A percentile compares a stretch with the other conserved stretches of the same genome.
These are phyloP conservation scores for Corylus americana DNA, from an alignment of 306 rosid species.

Conservation along the genomic window DNA sequence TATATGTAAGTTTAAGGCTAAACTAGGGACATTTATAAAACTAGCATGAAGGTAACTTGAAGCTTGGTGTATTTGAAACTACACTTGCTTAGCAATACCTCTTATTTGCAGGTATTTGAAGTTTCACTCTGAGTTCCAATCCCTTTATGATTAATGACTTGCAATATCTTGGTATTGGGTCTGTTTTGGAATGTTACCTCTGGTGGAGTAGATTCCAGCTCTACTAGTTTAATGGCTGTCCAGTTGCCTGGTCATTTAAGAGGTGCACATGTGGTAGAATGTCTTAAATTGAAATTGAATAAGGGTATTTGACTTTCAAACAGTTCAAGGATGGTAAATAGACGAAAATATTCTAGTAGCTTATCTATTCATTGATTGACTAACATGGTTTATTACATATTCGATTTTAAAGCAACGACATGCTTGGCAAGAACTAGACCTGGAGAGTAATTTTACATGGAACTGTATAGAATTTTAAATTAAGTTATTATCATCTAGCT, in stretches of 20 bases:
- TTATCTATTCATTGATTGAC: neutral
- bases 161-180: constrained; percentile 1
- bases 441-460: neutral
- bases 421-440: neutral
- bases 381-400: neutral
- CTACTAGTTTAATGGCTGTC: neutral
- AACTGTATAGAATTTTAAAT: neutral
- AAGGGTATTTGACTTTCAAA: neutral
- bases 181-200: neutral
- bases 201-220: neutral
- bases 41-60: neutral
- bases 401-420: neutral
- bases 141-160: neutral
- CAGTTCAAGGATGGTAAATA: neutral
- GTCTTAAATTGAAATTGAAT: neutral
- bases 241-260: neutral
- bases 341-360: neutral
- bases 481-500: neutral
- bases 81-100: neutral
- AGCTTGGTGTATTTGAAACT: neutral
- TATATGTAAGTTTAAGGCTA: neutral
- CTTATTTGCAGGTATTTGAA: neutral
- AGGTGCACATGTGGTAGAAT: neutral
- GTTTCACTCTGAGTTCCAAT: neutral
- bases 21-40: neutral